Evolutionary conservation across 805 yeast species (phyloP).

Genomic region (Metschnikowia orientalis): DNA sequence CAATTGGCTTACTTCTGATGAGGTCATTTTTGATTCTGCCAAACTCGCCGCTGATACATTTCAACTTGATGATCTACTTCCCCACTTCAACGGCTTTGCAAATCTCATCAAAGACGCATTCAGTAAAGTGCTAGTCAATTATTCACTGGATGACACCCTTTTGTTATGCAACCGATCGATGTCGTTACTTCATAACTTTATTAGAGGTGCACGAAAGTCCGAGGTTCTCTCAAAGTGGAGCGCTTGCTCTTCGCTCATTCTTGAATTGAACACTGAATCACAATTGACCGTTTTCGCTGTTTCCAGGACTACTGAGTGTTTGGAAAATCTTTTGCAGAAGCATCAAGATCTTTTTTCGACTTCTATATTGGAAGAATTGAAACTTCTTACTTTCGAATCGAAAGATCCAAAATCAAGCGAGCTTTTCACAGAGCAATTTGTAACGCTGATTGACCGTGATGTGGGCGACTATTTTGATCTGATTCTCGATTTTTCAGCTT

Average conservation of each 20-base stretch:
- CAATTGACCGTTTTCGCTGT: too few relatives aligned
- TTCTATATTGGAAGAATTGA: too few relatives aligned
- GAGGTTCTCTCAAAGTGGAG: conserved; percentile 14
- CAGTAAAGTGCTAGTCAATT: neutral
- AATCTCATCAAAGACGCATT: too few relatives aligned
- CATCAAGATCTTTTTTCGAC: too few relatives aligned
- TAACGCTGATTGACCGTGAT: conserved; percentile 8
- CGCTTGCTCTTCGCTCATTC: conserved; percentile 3
- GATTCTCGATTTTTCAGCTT: conserved; percentile 10
- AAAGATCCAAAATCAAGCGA: too few relatives aligned
- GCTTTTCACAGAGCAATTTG: conserved; percentile 21
- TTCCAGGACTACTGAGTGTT: too few relatives aligned
- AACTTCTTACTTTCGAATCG: too few relatives aligned
- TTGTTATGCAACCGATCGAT: conserved; percentile 7
- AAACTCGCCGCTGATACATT: too few relatives aligned
- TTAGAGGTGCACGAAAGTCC: conserved; percentile 24
- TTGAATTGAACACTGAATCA: conserved; percentile 1
- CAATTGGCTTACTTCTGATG: conserved; percentile 29
- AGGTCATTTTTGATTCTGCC: conserved; percentile 6
- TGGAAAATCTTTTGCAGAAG: too few relatives aligned
- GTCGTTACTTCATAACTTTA: conserved; percentile 24
- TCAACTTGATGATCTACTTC: too few relatives aligned
- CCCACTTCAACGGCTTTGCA: too few relatives aligned
- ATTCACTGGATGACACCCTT: neutral
- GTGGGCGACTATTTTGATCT: conserved; percentile 21